Base-by-base conservation (phyloP, 2,329 filamentous ascomycete species). In the Colletotrichum nymphaeae region DNA sequence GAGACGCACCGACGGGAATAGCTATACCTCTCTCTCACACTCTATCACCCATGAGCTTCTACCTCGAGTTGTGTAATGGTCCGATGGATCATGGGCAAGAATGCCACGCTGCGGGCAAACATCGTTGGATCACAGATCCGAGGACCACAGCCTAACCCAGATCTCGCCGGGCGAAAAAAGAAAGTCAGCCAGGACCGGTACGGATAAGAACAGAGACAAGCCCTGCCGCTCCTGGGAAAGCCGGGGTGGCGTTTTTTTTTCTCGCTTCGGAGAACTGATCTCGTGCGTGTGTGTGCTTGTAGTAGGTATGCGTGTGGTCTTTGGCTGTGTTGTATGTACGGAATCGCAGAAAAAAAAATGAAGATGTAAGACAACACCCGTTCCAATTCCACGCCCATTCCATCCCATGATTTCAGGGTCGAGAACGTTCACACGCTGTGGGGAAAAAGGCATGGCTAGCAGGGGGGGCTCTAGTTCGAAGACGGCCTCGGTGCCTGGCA, bases 1-100 rank as follows among this genome's bases (percentile, higher is more conserved):
- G 30, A 35, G 59, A 24, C 62, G 62, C 67, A 66, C 71, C 56
- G 71, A 71, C 67, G 56, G 55, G 60, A 49, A n/a, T n/a, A 49
- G 8, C 42, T n/a, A n/a, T 8, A n/a, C 42, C 42, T 57, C n/a
- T 56, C 32, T 62, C 32, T 5, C 11, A 3, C 32, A 1, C 32
- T 35, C 11, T 1, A 35, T 42, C 37, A 42, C 14, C 32, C 64
- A 32, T 49, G 56, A 62, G 71, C 49, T n/a, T 49, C 32, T 35
- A 12, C 32, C 32, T 71, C 71, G 71, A 71, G 67, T 57, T 42
- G 37, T 42, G 16, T 4, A 14, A 35, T 35, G 32, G 32, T 35
- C 32, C 16, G 37, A 42, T 42, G 37, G 16, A 42, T 42, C 1
- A 62, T 56, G 60, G 19, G 14, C 26, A 22, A 30, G 55, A 49